A percentile compares a stretch with the other conserved stretches of the same genome.
These are phyloP conservation scores for Penstemon barbatus DNA, from an alignment of 257 asterid genomes.

Conservation along the genomic window DNA sequence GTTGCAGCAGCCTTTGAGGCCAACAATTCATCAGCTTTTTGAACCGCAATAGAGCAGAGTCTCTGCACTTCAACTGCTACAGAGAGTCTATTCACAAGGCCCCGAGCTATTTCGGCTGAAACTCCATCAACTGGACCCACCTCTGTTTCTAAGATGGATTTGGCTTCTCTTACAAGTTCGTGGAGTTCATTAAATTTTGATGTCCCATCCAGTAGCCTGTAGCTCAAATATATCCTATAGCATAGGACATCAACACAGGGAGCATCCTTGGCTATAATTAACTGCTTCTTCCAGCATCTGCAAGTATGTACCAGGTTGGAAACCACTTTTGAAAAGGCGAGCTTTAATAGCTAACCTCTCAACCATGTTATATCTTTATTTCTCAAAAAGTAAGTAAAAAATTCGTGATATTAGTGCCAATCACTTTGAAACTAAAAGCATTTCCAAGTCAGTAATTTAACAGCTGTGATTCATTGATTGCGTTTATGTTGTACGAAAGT, in stretches of 20 bases:
- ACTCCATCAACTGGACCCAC: constrained; percentile 68
- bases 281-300: constrained; percentile 82
- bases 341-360: neutral
- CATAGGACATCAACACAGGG: constrained; percentile 69
- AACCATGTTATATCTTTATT: neutral
- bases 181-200: constrained; percentile 63
- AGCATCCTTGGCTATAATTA: constrained; percentile 69
- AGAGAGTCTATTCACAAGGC: constrained; percentile 73
- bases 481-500: neutral
- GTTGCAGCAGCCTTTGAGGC: constrained; percentile 42
- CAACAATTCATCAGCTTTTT: constrained; percentile 60
- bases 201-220: constrained; percentile 66
- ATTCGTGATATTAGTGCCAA: neutral
- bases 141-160: constrained; percentile 67
- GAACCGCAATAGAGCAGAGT: constrained; percentile 65
- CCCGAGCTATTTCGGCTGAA: constrained; percentile 71
- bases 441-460: neutral
- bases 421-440: neutral
- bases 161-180: constrained; percentile 56
- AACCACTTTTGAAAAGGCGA: neutral
- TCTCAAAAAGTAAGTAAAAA: neutral
- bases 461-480: neutral
- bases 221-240: constrained; percentile 61
- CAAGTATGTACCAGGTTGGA: constrained; percentile 12
- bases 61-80: constrained; percentile 58